These are phyloP conservation scores for Tylopilus vinaceipallidus DNA, from an alignment of 768 basidiomycete species.

Conservation along the genomic window DNA sequence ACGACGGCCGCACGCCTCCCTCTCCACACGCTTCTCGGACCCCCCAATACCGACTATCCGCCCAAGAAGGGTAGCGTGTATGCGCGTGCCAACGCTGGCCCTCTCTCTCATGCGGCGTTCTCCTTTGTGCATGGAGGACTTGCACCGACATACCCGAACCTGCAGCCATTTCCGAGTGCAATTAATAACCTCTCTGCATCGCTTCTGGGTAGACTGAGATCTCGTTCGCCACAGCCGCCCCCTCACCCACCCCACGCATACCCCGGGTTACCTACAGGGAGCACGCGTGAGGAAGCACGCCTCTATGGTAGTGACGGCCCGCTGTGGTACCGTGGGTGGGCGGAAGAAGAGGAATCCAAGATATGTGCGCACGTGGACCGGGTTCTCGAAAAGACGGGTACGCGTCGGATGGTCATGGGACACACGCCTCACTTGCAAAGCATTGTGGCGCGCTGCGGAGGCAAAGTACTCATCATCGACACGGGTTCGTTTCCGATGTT, in stretches of 20 bases:
- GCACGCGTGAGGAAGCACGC: constrained; percentile 64
- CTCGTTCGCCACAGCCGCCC: constrained; percentile 57
- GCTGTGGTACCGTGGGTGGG: constrained; percentile 95
- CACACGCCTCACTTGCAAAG: constrained; percentile 92
- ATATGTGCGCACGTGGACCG: constrained; percentile 71
- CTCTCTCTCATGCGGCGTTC: constrained; percentile 74
- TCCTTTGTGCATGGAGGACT: constrained; percentile 96
- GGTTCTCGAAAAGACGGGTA: constrained; percentile 73
- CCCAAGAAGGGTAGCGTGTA: constrained; percentile 33
- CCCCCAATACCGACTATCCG: constrained; percentile 62
- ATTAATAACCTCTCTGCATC: constrained; percentile 77
- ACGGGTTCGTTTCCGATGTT: constrained; percentile 56
- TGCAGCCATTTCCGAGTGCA: constrained; percentile 77
- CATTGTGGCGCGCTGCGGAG: constrained; percentile 83
- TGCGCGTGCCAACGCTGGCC: constrained; percentile 36
- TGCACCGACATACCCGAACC: constrained; percentile 67
- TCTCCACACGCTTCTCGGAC: constrained; percentile 66
- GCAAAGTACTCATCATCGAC: constrained; percentile 95
- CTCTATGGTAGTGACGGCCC: constrained; percentile 81
- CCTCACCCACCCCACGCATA: constrained; percentile 83
- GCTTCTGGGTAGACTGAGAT: constrained; percentile 69
- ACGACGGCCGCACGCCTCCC: constrained; percentile 79
- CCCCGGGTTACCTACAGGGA: constrained; percentile 62
- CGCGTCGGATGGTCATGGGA: constrained; percentile 90
- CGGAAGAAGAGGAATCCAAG: constrained; percentile 63